Evolutionary conservation across 768 basidiomycete species (phyloP), one percentile per base, ranked within the genome.

Genomic region (Russula lepida): DNA sequence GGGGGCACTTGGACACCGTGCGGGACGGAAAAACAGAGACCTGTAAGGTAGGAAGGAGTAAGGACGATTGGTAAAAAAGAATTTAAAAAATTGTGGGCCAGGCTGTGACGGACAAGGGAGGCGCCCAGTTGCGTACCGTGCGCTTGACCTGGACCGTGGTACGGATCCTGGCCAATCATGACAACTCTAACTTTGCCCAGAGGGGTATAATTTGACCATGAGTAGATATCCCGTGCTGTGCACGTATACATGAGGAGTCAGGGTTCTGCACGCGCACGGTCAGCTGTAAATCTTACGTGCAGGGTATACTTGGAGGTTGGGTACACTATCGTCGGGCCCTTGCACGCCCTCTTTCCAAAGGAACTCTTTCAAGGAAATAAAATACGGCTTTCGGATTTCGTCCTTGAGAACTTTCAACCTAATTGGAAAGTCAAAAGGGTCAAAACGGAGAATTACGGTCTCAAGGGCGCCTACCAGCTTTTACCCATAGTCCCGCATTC

Each of bases 91-190:
- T n/a, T 52, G 43, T 28, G 37, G n/a, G 46, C 30, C 52, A 49
- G 49, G 30, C 39, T 35, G 30, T 15, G 25, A 48, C 30, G 27
- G 25, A 21, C 28, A 46, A 55, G n/a, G 25, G 37, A 39, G 49
- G 37, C 60, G 60, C 60, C 50, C 43, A n/a, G n/a, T 52, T 50
- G 43, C 78, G 69, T 65, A 88, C 89, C 92, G 68, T 95, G 92
- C 49, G 92, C 92, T 76, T 94, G 92, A 50, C 85, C 84, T 41
- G 76, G 73, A 63, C 82, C 81, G 70, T 90, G 89, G 72, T 93
- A 94, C 28, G 92, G 92, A 76, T 94, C 92, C 74, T 93, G 92
- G 8, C 89, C 88, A 56, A 98, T 80, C 60, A 97, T 92, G 52
- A 97, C 92, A 28, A 93, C 88, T 70, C 84, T 86, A 64, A 98